phyloP scores from a whole-genome alignment of 345 rosid species.

The Eucalyptus pauciflora region DNA sequence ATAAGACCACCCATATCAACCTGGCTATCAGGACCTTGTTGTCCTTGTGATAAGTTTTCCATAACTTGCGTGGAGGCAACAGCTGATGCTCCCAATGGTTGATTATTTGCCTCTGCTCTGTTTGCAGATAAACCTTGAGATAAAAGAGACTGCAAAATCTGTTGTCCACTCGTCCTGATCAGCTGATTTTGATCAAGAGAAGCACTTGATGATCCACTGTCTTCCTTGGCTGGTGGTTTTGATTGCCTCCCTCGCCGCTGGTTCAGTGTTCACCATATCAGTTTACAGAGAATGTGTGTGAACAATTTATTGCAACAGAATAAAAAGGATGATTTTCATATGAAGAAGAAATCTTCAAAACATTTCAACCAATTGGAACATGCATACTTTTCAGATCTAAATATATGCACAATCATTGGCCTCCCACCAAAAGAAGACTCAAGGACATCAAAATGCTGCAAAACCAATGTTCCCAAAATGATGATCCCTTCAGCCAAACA shows the following conservation, averaged over 20 bases:
- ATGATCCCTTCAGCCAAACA: neutral
- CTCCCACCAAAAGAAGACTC: neutral
- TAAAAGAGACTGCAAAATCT: constrained; percentile 54
- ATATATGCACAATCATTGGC: neutral
- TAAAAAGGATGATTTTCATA: neutral
- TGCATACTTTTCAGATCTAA: neutral
- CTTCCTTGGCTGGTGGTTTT: constrained; percentile 10
- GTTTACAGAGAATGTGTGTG: neutral
- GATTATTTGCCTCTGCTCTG: constrained; percentile 1
- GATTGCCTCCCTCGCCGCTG: constrained; percentile 44
- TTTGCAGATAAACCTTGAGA: constrained; percentile 26
- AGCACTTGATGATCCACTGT: constrained; percentile 27
- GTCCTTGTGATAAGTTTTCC: constrained; percentile 10
- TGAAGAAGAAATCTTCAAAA: neutral
- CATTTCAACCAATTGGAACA: neutral
- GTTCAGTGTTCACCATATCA: constrained; percentile 1
- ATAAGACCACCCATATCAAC: constrained; percentile 41
- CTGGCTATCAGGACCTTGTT: constrained; percentile 23
- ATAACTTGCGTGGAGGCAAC: neutral
- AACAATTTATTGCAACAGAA: neutral
- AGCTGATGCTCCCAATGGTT: constrained; percentile 1
- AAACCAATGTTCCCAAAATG: neutral
- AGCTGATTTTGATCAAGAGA: constrained; percentile 16
- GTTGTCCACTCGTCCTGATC: constrained; percentile 30
- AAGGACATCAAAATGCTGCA: neutral